Evolutionary conservation across 1,284 basidiomycete genomes (phyloP), one percentile per base, ranked within the genome.

Genomic region (Schizophyllum amplum): DNA sequence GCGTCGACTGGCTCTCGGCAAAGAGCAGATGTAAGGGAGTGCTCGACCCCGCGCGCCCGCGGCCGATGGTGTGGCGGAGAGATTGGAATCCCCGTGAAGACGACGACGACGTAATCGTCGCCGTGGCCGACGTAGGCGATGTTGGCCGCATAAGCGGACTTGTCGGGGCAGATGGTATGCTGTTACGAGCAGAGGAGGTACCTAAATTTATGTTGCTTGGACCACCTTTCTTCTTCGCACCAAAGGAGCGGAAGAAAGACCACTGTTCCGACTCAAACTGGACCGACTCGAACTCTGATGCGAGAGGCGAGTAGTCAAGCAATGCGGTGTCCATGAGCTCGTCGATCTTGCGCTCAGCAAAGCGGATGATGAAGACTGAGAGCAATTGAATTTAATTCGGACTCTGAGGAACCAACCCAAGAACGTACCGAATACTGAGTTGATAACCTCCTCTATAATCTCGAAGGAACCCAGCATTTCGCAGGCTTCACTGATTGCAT

Each of bases 261-360:
- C 96, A 98, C 27, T 33, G 27, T 62, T 98, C 96, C 7, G 92
- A 94, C 71, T 98, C 94, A 66, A 98, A 99, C 57, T 94, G 87
- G 22, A 98, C 78, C 46, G 85, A 81, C 52, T 91, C 88, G 60
- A 93, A 86, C 57, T 89, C 86, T 7, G 84, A 86, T 1, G 90
- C 84, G 15, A 89, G 75, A 0, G 93, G 81, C 25, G 90, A 83
- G 66, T 91, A 87, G 58, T 98, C 94, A 57, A 99, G 78, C 56
- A 99, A 74, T 0, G 92, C 83, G 0, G 81, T 70, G 67, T 98
- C 94, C 21, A 99, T 78, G 33, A 97, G 75, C 55, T 84, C 79
- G 70, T 98, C 95, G 67, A 98, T 91, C 59, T 85, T 83, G 54
- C 90, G 79, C 70, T 99, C 96, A 5, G 91, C 88, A 60, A 92